Conservation (phyloP, 345 rosid genomes). For the Carallia brachiata region DNA sequence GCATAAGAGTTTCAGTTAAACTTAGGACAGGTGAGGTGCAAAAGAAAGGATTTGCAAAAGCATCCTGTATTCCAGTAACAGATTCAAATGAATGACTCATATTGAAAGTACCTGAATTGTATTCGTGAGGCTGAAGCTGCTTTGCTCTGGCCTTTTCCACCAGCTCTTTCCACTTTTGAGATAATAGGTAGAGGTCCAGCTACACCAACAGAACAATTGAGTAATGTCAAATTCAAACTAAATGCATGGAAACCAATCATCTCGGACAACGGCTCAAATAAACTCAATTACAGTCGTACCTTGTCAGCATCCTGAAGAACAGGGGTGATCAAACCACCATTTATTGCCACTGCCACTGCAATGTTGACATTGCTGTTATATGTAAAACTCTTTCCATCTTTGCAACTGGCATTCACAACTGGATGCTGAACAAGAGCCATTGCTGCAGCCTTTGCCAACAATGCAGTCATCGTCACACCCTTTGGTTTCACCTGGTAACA, state of each 20-base stretch:
- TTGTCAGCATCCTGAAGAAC: slow-evolving; percentile 96
- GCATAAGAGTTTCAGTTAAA: slow-evolving; percentile 19
- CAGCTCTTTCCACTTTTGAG: slow-evolving; percentile 96
- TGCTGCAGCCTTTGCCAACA: slow-evolving; percentile 92
- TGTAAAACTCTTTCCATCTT: slow-evolving; percentile 83
- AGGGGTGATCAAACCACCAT: slow-evolving; percentile 95
- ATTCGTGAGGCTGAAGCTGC: slow-evolving; percentile 93
- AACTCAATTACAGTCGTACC: slow-evolving; percentile 35
- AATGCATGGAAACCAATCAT: no score
- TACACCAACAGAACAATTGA: slow-evolving; percentile 31
- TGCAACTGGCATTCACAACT: slow-evolving; percentile 87
- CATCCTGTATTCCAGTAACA: background rate
- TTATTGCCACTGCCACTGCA: slow-evolving; percentile 93
- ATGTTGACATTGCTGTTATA: slow-evolving; percentile 73
- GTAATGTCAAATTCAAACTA: slow-evolving; percentile 2
- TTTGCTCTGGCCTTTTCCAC: slow-evolving; percentile 85
- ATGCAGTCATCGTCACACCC: slow-evolving; percentile 96
- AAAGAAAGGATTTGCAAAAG: background rate
- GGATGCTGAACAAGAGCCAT: slow-evolving; percentile 97
- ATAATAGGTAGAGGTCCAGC: slow-evolving; percentile 88
- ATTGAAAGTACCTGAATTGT: slow-evolving; percentile 67
- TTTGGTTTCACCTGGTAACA: slow-evolving; percentile 76
- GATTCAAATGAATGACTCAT: background rate
- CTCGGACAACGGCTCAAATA: no score
- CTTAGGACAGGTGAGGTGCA: background rate